Evolutionary conservation across 257 asterid genomes (phyloP).

Genomic region (Leptodermis oblonga): DNA sequence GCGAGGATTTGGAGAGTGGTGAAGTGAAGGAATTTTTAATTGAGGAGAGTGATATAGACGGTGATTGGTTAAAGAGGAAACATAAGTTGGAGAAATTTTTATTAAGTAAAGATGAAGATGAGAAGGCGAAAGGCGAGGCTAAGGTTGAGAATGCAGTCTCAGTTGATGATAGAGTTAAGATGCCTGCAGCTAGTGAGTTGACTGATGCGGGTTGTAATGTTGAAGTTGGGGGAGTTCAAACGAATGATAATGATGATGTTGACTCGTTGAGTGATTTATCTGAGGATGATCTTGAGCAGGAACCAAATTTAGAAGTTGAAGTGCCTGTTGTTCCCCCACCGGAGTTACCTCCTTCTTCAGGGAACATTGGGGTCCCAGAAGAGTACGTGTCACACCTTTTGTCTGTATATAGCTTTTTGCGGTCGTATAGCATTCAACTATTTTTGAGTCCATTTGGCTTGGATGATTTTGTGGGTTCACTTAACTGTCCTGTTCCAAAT

Average conservation of each 20-base stretch:
- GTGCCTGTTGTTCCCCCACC: conserved; percentile 55
- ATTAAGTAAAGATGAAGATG: conserved; percentile 29
- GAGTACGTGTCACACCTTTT: conserved; percentile 61
- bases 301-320: conserved; percentile 32
- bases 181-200: conserved; percentile 7
- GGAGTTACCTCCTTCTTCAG: conserved; percentile 77
- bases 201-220: conserved; percentile 9
- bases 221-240: conserved; percentile 15
- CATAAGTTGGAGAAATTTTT: conserved; percentile 39
- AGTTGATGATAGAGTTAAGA: not conserved
- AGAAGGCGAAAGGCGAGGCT: conserved; percentile 16
- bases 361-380: conserved; percentile 68
- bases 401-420: conserved; percentile 66
- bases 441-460: conserved; percentile 73
- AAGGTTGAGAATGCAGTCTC: conserved; percentile 14
- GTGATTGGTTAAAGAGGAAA: conserved; percentile 57
- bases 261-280: conserved; percentile 47
- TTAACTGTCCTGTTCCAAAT: conserved; percentile 62
- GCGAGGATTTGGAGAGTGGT: conserved; percentile 59
- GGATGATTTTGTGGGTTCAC: conserved; percentile 92
- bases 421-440: conserved; percentile 63
- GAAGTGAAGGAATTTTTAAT: conserved; percentile 46
- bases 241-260: conserved; percentile 22
- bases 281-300: conserved; percentile 41
- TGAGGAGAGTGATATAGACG: conserved; percentile 46